Evolutionary conservation across 2,329 filamentous ascomycete species (phyloP).

Genomic region (Laburnicola sp.): DNA sequence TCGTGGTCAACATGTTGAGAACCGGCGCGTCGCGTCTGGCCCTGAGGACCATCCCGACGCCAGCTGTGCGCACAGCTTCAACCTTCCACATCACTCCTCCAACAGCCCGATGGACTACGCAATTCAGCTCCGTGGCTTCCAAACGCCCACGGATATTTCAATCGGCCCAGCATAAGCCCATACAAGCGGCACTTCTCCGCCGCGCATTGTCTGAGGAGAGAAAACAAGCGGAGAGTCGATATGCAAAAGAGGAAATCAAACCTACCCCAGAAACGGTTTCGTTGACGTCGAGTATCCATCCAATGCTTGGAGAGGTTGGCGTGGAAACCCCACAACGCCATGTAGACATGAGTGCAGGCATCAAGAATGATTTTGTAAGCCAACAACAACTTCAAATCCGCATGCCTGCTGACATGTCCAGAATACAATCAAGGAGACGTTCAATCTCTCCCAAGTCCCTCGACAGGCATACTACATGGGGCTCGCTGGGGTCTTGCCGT

Average conservation of each 20-base stretch:
- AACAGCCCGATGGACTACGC: conserved; percentile 45
- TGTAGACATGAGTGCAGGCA: conserved; percentile 52
- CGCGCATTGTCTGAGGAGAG: conserved; percentile 53
- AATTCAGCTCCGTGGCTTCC: conserved; percentile 46
- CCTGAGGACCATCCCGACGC: conserved; percentile 42
- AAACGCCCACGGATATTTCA: conserved; percentile 40
- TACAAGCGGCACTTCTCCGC: conserved; percentile 44
- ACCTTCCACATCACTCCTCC: conserved; percentile 24
- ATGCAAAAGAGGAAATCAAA: conserved; percentile 60
- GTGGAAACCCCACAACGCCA: conserved; percentile 39
- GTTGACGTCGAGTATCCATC: conserved; percentile 55
- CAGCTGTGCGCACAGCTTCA: conserved; percentile 35
- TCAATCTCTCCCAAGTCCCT: conserved; percentile 51
- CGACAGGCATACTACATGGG: conserved; percentile 54
- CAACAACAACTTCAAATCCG: not conserved
- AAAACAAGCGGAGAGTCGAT: conserved; percentile 58
- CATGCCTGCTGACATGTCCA: conserved; percentile 24
- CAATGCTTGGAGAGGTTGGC: conserved; percentile 46
- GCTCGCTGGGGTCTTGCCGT: conserved; percentile 59
- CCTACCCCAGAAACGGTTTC: conserved; percentile 64
- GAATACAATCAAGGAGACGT: conserved; percentile 55
- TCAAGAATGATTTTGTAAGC: conserved; percentile 45
- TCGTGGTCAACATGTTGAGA: conserved; percentile 46
- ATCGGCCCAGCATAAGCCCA: conserved; percentile 39
- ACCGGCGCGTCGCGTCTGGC: conserved; percentile 48